Percentiles rank a stretch among this genome's conserved stretches.
These are phyloP conservation scores for Rhytidhysteron rufulum DNA, from an alignment of 2,329 filamentous ascomycete genomes.

Conservation along the genomic window DNA sequence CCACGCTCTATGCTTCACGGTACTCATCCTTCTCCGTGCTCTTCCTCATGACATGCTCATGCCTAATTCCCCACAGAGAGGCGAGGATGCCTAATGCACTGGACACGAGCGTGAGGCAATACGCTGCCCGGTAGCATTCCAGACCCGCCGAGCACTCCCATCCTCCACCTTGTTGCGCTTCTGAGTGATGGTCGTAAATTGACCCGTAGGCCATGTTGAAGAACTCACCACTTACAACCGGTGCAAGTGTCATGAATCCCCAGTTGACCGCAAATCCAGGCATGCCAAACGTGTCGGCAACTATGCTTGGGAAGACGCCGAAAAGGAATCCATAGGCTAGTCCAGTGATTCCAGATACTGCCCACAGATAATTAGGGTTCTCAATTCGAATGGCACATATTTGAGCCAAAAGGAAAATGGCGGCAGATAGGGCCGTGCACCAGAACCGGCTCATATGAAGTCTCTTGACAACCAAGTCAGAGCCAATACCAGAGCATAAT, in stretches of 20 bases:
- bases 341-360: slow-evolving; percentile 80
- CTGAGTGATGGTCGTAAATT: slow-evolving; percentile 77
- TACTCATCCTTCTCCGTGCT: slow-evolving; percentile 24
- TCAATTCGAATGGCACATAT: slow-evolving; percentile 69
- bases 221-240: slow-evolving; percentile 81
- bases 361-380: slow-evolving; percentile 71
- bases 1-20: slow-evolving; percentile 1
- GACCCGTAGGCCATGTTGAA: slow-evolving; percentile 89
- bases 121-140: slow-evolving; percentile 76
- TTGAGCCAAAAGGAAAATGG: slow-evolving; percentile 77
- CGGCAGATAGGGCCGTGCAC: slow-evolving; percentile 77
- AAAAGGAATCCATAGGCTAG: slow-evolving; percentile 92
- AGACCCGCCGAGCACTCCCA: slow-evolving; percentile 73
- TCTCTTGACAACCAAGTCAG: slow-evolving; percentile 81
- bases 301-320: slow-evolving; percentile 84
- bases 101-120: slow-evolving; percentile 70
- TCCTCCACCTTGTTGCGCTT: slow-evolving; percentile 64
- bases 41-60: slow-evolving; percentile 45
- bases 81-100: slow-evolving; percentile 66
- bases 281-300: slow-evolving; percentile 85
- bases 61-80: slow-evolving; percentile 66
- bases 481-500: slow-evolving; percentile 70
- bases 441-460: slow-evolving; percentile 80
- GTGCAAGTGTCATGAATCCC: slow-evolving; percentile 89
- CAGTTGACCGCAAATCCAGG: slow-evolving; percentile 89